Evolutionary conservation across 2,329 filamentous ascomycete genomes (phyloP), one percentile per base, ranked within the genome.

Genomic region (Fusarium graminum): DNA sequence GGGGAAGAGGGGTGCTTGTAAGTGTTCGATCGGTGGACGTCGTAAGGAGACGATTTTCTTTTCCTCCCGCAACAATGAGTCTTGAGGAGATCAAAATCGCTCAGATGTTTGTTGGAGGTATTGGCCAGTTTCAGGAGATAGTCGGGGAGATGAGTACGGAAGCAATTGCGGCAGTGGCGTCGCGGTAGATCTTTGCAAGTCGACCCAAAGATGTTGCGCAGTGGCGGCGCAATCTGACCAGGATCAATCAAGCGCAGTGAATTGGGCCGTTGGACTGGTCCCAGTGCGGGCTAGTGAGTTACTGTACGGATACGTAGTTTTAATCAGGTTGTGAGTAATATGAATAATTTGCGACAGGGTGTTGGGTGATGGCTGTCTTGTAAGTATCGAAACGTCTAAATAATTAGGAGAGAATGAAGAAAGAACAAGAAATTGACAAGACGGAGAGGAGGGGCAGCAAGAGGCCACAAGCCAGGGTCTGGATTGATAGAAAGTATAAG

Each of bases 1-100:
- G 67, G 65, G 65, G 58, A 51, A 58, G 65, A 61, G 58, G 63
- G 63, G 55, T 56, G 65, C 49, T 71, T 63, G 62, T 70, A 69
- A 69, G 70, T 69, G 45, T 52, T 72, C 58, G 57, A 51, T 62
- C 55, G 59, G 14, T 14, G 39, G 41, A 28, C 34, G 56, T 44
- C 30, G 62, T 40, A 45, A 53, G 42, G 42, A 34, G 29, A 29
- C 19, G 63, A 32, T 36, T 17, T 38, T 22, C 41, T 26, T 47
- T 28, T 32, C 45, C 28, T 41, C 47, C 50, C 32, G 65, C 14
- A 44, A 47, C 49, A 28, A 39, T 36, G 17, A 25, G 25, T 42
- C 17, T 34, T 28, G 58, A 32, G 17, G 32, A 34, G 44, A 32
- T 19, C 40, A 29, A 56, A 65, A 51, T 36, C 51, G 40, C 43